These are phyloP conservation scores for Xylaria sp. DNA, from an alignment of 495 filamentous ascomycete genomes.

Conservation along the genomic window DNA sequence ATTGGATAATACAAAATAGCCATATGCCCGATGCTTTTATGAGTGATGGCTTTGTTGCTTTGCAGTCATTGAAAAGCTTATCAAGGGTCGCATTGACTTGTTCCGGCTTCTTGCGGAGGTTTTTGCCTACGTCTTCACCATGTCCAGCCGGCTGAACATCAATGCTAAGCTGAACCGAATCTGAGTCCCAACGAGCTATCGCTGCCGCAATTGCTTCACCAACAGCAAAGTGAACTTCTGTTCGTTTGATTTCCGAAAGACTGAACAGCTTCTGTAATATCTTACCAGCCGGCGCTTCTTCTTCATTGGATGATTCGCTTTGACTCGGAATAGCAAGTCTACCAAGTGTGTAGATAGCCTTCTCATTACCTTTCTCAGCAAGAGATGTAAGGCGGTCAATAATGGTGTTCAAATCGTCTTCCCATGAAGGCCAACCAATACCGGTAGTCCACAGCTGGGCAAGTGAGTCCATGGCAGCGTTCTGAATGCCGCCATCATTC, in stretches of 20 bases:
- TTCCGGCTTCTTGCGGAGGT: slow-evolving; percentile 46
- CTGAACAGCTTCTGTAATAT: slow-evolving; percentile 70
- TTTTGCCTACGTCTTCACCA: slow-evolving; percentile 45
- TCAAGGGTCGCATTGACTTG: slow-evolving; percentile 65
- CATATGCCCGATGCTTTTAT: slow-evolving; percentile 91
- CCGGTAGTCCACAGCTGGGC: slow-evolving; percentile 76
- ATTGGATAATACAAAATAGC: slow-evolving; percentile 91
- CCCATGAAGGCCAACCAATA: slow-evolving; percentile 35
- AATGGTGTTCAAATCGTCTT: slow-evolving; percentile 44
- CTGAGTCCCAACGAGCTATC: slow-evolving; percentile 77
- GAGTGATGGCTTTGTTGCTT: slow-evolving; percentile 81
- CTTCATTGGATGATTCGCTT: slow-evolving; percentile 29
- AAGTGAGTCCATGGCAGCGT: slow-evolving; percentile 66
- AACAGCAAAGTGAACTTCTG: slow-evolving; percentile 85
- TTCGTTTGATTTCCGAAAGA: slow-evolving; percentile 81
- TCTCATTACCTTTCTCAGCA: slow-evolving; percentile 82
- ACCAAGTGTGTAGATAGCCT: slow-evolving; percentile 78
- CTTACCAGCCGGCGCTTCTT: slow-evolving; percentile 39
- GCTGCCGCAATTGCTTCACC: slow-evolving; percentile 84
- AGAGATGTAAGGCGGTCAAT: slow-evolving; percentile 65
- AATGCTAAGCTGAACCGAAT: slow-evolving; percentile 56
- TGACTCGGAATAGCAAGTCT: slow-evolving; percentile 63
- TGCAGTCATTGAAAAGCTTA: slow-evolving; percentile 75
- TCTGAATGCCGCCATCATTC: slow-evolving; percentile 44
- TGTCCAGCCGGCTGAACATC: slow-evolving; percentile 50